Evolutionary conservation across 306 rosid genomes (phyloP).

Genomic region (Medicago truncatula): DNA sequence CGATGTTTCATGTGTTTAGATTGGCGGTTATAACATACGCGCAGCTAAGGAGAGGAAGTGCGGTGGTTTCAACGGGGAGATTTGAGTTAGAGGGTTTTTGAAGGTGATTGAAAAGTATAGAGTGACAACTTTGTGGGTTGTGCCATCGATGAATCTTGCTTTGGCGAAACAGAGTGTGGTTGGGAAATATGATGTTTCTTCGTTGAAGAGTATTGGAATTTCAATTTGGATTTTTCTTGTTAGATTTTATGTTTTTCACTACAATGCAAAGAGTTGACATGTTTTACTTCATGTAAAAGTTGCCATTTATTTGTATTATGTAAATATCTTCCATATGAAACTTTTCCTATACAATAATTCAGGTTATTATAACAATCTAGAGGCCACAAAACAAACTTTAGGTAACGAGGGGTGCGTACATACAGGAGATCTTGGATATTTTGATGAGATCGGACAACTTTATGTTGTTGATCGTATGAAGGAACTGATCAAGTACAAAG

Average conservation of each 20-base stretch:
- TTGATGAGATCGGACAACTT: conserved; percentile 72
- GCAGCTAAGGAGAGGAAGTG: conserved; percentile 64
- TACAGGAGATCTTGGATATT: conserved; percentile 54
- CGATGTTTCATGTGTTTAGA: conserved; percentile 10
- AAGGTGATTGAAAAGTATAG: conserved; percentile 60
- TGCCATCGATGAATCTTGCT: conserved; percentile 82
- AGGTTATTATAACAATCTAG: neutral
- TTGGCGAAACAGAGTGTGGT: conserved; percentile 69
- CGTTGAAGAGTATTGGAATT: conserved; percentile 66
- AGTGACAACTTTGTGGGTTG: conserved; percentile 76
- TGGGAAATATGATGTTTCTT: conserved; percentile 64
- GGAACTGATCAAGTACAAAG: conserved; percentile 90
- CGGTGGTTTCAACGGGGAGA: conserved; percentile 58
- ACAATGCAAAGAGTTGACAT: no score
- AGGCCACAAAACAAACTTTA: neutral
- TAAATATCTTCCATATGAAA: neutral
- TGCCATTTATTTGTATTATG: no score
- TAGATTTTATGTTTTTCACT: no score
- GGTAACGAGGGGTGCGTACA: neutral
- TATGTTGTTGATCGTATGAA: conserved; percentile 83
- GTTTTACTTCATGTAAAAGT: no score
- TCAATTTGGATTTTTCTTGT: no score
- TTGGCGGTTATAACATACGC: conserved; percentile 32
- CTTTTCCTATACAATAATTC: neutral
- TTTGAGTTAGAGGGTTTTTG: conserved; percentile 64